Conservation (phyloP, 2,329 filamentous ascomycete genomes). For the Fulvia fulva region DNA sequence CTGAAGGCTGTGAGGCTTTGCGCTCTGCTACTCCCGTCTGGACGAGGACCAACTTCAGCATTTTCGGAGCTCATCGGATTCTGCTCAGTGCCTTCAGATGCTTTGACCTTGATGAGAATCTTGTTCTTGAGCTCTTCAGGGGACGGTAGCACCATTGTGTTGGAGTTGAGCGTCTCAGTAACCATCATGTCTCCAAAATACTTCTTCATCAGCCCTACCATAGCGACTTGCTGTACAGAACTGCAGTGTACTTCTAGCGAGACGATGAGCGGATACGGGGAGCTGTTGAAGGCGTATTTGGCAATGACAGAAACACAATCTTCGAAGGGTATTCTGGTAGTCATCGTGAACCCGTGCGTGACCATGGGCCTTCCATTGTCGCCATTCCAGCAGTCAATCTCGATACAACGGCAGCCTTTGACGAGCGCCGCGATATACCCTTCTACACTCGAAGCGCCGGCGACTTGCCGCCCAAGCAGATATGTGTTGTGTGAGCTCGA, state of each 20-base stretch:
- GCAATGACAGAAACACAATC: conserved; percentile 92
- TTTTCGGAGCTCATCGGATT: conserved; percentile 41
- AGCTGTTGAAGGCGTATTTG: conserved; percentile 86
- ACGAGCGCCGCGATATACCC: conserved; percentile 87
- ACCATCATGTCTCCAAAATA: conserved; percentile 79
- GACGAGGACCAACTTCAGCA: conserved; percentile 35
- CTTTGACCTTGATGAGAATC: conserved; percentile 93
- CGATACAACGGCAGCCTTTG: conserved; percentile 87
- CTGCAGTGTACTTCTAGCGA: conserved; percentile 95
- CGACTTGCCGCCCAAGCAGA: conserved; percentile 83
- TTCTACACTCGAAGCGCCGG: conserved; percentile 86
- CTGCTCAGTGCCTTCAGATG: conserved; percentile 50
- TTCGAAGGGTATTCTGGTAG: conserved; percentile 80
- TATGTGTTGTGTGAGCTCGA: conserved; percentile 99
- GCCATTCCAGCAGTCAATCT: conserved; percentile 98
- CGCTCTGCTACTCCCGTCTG: conserved; percentile 39
- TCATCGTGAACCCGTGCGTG: conserved; percentile 85
- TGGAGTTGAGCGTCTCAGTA: conserved; percentile 67
- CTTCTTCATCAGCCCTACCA: conserved; percentile 85
- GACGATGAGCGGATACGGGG: conserved; percentile 85
- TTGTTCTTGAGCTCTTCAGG: conserved; percentile 79
- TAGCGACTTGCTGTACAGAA: conserved; percentile 72
- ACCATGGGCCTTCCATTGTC: conserved; percentile 82
- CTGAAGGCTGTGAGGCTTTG: conserved; percentile 75
- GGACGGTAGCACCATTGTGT: conserved; percentile 68